These are phyloP conservation scores for Saccharomyces hybrid DNA, from an alignment of 1,139 yeast genomes.

Conservation along the genomic window DNA sequence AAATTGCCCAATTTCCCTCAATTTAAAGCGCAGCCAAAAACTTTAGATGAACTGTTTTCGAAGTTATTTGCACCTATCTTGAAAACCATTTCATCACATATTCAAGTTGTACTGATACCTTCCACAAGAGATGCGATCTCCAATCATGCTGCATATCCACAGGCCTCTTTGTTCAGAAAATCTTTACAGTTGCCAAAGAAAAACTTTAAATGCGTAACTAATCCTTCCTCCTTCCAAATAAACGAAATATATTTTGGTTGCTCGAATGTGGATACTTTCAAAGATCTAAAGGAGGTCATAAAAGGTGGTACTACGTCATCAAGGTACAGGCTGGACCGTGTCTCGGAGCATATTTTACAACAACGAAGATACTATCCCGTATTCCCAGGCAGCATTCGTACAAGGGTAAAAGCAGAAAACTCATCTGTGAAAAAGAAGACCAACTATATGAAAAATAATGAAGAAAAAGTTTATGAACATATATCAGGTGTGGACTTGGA, in stretches of 20 bases:
- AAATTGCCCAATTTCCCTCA: slow-evolving; percentile 36
- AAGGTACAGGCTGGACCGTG: slow-evolving; percentile 59
- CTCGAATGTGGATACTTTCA: slow-evolving; percentile 70
- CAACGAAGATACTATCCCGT: slow-evolving; percentile 82
- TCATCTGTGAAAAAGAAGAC: slow-evolving; percentile 16
- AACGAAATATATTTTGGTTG: slow-evolving; percentile 71
- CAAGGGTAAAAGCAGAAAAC: slow-evolving; percentile 19
- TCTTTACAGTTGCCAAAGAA: slow-evolving; percentile 53
- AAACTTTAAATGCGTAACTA: slow-evolving; percentile 69
- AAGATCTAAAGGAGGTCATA: slow-evolving; percentile 59
- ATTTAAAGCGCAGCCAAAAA: slow-evolving; percentile 35
- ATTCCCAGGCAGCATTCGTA: slow-evolving; percentile 60
- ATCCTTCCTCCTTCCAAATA: slow-evolving; percentile 75
- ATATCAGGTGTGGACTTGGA: slow-evolving; percentile 60
- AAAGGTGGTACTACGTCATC: slow-evolving; percentile 36
- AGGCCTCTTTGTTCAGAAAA: slow-evolving; percentile 66
- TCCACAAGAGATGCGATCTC: slow-evolving; percentile 60
- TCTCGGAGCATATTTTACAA: slow-evolving; percentile 60
- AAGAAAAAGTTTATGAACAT: slow-evolving; percentile 23
- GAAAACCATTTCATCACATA: slow-evolving; percentile 44
- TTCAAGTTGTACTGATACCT: slow-evolving; percentile 67
- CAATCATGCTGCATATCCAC: slow-evolving; percentile 85
- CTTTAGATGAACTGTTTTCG: slow-evolving; percentile 68
- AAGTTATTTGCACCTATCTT: slow-evolving; percentile 56
- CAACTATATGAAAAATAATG: not conserved